These are phyloP conservation scores for Fusarium staphyleae DNA, from an alignment of 2,329 filamentous ascomycete genomes.

Conservation along the genomic window DNA sequence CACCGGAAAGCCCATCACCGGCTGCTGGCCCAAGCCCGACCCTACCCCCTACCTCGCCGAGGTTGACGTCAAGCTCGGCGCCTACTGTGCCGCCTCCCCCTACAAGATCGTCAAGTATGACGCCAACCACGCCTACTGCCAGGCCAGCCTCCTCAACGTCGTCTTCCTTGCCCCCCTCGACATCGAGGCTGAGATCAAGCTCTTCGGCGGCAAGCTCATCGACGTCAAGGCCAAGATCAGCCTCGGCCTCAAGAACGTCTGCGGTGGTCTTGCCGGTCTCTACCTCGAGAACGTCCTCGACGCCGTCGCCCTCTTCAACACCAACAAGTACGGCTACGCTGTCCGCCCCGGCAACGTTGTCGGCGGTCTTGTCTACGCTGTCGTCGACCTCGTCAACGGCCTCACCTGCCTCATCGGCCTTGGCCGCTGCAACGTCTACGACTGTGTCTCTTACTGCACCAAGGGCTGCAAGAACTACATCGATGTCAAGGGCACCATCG, in stretches of 20 bases:
- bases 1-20: conserved; percentile 37
- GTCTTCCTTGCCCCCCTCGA: conserved; percentile 45
- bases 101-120: conserved; percentile 48
- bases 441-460: conserved; percentile 50
- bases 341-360: conserved; percentile 39
- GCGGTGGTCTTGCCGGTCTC: conserved; percentile 45
- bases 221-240: conserved; percentile 41
- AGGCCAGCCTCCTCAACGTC: conserved; percentile 45
- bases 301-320: conserved; percentile 50
- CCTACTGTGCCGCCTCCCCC: conserved; percentile 47
- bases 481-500: conserved; percentile 43
- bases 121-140: conserved; percentile 46
- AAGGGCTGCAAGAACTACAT: conserved; percentile 51
- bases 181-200: conserved; percentile 41
- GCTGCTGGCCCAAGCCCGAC: conserved; percentile 47
- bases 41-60: conserved; percentile 34
- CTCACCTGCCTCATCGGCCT: conserved; percentile 44
- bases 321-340: conserved; percentile 43
- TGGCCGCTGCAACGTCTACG: conserved; percentile 43
- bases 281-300: conserved; percentile 44
- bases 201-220: conserved; percentile 36
- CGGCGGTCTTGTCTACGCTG: conserved; percentile 36
- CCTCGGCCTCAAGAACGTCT: conserved; percentile 43
- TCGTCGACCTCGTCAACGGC: conserved; percentile 37
- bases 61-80: conserved; percentile 40